Conservation (phyloP, 2,329 filamentous ascomycete genomes). For the Aureobasidium sp. region DNA sequence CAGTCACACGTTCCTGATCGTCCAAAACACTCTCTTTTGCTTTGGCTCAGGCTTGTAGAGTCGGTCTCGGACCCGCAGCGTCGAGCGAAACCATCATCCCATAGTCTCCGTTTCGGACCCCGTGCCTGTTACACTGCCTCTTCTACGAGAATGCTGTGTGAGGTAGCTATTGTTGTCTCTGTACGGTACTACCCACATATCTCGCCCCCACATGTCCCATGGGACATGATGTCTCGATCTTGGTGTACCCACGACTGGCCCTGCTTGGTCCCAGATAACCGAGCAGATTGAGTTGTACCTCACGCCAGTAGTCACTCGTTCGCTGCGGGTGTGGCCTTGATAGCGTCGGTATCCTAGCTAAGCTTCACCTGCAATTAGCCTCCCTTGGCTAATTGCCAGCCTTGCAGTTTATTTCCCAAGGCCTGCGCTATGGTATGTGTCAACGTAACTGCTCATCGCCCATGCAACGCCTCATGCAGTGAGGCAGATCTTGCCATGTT, state of each 20-base stretch:
- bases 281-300: conserved; percentile 12
- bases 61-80: background rate
- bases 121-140: conserved; percentile 1
- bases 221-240: conserved; percentile 3
- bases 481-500: background rate
- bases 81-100: background rate
- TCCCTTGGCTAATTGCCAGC: conserved; percentile 1
- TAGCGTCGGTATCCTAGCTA: conserved; percentile 2
- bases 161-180: conserved; percentile 5
- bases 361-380: background rate
- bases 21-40: background rate
- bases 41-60: background rate
- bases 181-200: conserved; percentile 4
- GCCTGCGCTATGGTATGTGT: background rate
- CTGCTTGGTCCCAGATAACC: conserved; percentile 5
- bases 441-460: background rate
- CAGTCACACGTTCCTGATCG: conserved; percentile 11
- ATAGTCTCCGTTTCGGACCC: background rate
- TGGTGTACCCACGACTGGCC: background rate
- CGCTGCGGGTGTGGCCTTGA: background rate
- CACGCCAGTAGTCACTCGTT: conserved; percentile 2
- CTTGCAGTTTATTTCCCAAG: background rate
- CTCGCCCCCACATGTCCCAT: background rate
- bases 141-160: conserved; percentile 4
- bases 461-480: conserved; percentile 9